phyloP scores from a whole-genome alignment of 106 monocot species.

The Gastrodia elata region DNA sequence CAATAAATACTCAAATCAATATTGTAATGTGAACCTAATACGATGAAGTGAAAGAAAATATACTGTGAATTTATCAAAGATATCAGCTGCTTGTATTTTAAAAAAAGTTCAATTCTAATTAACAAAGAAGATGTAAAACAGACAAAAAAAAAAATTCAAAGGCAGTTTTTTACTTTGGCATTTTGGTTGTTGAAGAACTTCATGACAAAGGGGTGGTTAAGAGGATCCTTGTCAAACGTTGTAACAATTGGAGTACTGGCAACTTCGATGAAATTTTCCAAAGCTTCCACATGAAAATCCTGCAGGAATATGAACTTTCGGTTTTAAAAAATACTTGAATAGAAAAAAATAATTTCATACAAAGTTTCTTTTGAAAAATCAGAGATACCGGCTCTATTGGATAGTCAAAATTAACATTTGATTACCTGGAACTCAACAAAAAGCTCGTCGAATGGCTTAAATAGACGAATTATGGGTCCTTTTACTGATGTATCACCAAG shows the following conservation, averaged over 20 bases:
- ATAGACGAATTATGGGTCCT: conserved; percentile 53
- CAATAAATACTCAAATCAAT: neutral
- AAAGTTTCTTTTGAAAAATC: neutral
- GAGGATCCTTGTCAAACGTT: conserved; percentile 56
- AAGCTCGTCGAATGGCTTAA: conserved; percentile 94
- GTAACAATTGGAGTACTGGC: conserved; percentile 56
- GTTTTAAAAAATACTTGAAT: too few relatives aligned
- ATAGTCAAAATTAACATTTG: neutral
- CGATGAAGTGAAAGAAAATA: neutral
- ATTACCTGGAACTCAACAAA: conserved; percentile 67
- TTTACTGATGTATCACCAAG: conserved; percentile 47
- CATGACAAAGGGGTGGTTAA: conserved; percentile 54
- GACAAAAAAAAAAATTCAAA: neutral
- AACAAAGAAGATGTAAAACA: neutral
- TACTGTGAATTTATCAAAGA: neutral
- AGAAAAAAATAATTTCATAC: neutral
- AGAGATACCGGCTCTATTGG: neutral
- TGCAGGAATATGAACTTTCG: conserved; percentile 15
- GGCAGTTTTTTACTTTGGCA: conserved; percentile 50
- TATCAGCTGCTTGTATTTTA: neutral
- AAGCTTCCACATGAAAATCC: conserved; percentile 65
- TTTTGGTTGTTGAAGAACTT: conserved; percentile 70
- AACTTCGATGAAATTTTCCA: conserved; percentile 69
- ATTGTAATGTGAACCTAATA: neutral
- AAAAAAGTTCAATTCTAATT: neutral